A percentile compares a stretch with the other conserved stretches of the same genome.
Evolutionary conservation across 371 early-diverging fungal species (phyloP).

Genomic region (Phascolomyces articulosus): DNA sequence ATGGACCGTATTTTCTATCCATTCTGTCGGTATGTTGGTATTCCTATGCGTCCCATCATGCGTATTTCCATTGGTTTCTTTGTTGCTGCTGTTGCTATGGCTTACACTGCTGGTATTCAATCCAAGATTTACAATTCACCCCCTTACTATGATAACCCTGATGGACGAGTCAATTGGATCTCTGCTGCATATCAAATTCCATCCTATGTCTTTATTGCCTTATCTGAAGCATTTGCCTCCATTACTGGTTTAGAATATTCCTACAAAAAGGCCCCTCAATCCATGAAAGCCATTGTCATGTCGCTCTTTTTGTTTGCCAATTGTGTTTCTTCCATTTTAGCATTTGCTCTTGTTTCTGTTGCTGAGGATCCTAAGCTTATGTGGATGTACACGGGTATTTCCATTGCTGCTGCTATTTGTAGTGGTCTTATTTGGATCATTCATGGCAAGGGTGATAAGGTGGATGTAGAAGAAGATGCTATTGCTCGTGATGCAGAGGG

Average conservation of each 20-base stretch:
- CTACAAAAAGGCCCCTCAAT: conserved; percentile 76
- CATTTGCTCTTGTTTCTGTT: conserved; percentile 67
- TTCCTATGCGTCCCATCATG: conserved; percentile 65
- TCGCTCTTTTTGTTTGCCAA: conserved; percentile 73
- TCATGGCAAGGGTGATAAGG: conserved; percentile 23
- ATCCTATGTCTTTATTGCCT: conserved; percentile 62
- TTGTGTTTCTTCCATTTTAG: conserved; percentile 68
- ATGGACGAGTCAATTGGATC: conserved; percentile 48
- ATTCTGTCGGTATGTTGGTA: conserved; percentile 56
- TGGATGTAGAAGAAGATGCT: conserved; percentile 29
- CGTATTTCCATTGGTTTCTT: conserved; percentile 75
- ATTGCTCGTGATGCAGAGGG: conserved; percentile 18
- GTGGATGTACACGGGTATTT: conserved; percentile 65
- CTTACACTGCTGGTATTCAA: conserved; percentile 70
- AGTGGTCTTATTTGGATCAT: conserved; percentile 18
- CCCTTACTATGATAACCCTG: conserved; percentile 34
- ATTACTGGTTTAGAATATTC: conserved; percentile 82
- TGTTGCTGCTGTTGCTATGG: conserved; percentile 62
- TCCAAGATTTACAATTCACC: conserved; percentile 58
- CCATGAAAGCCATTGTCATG: conserved; percentile 81
- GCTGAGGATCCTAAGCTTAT: conserved; percentile 69
- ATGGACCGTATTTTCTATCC: conserved; percentile 75
- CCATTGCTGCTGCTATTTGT: conserved; percentile 20
- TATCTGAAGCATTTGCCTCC: conserved; percentile 71
- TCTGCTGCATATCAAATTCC: conserved; percentile 69